Conservation (phyloP, 495 filamentous ascomycete genomes). For the Platismatia glauca region DNA sequence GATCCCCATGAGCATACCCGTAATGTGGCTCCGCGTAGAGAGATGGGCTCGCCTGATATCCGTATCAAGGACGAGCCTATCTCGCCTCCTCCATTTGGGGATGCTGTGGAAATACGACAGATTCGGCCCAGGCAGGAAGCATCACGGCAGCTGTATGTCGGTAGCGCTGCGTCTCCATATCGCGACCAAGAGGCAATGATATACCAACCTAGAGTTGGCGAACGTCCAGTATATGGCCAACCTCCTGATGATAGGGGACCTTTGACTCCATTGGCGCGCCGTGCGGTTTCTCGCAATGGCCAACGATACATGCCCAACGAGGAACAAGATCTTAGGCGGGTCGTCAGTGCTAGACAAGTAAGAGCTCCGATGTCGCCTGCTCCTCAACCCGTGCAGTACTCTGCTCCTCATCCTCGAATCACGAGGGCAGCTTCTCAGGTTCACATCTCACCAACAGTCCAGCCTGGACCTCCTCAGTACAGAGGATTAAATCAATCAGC, state of each 20-base stretch:
- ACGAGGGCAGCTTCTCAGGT: conserved; percentile 54
- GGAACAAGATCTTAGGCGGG: conserved; percentile 48
- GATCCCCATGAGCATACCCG: conserved; percentile 30
- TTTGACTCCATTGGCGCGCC: conserved; percentile 17
- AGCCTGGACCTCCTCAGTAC: conserved; percentile 47
- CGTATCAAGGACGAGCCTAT: conserved; percentile 82
- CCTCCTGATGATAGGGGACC: conserved; percentile 8
- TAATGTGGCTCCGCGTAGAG: conserved; percentile 28
- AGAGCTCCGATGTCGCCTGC: conserved; percentile 29
- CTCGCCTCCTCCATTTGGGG: conserved; percentile 65
- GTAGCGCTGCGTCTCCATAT: conserved; percentile 41
- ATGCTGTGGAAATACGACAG: conserved; percentile 32
- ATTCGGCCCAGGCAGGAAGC: conserved; percentile 41
- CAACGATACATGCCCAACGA: conserved; percentile 22
- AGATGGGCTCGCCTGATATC: conserved; percentile 37
- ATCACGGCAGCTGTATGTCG: conserved; percentile 38
- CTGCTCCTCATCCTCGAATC: conserved; percentile 30
- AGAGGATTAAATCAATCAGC: conserved; percentile 42
- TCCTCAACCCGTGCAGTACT: conserved; percentile 18
- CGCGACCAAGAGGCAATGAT: conserved; percentile 12
- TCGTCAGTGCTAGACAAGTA: conserved; percentile 45
- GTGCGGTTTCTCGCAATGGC: conserved; percentile 14
- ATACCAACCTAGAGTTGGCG: conserved; percentile 10
- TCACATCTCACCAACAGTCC: conserved; percentile 42
- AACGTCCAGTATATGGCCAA: conserved; percentile 13